Base-by-base conservation (phyloP, 495 filamentous ascomycete species). In the Penicillium antarcticum region DNA sequence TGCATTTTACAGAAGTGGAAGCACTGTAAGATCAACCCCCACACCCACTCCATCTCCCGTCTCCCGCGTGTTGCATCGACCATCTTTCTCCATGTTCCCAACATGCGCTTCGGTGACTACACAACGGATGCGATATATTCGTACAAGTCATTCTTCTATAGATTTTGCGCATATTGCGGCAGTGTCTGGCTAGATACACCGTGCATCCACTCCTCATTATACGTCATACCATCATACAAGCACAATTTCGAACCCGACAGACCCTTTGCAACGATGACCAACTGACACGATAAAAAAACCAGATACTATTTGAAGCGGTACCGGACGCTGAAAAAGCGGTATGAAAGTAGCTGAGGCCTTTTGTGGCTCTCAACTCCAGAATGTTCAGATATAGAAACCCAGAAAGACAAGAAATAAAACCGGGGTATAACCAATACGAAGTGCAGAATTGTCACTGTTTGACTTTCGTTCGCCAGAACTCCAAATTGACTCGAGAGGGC, bases 241-340 rank as follows among this genome's bases (percentile, higher is more conserved):
- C 48, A 42, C 57, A 50, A 33, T 52, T 38, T 47, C 52, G 36
- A 43, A 33, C 50, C 44, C 42, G 43, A 48, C 21, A 45, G 13
- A 34, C 36, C 24, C 10, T 45, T 53, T 42, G 13, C 46, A 19
- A 47, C 18, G 24, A 46, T 45, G 36, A 46, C 41, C 41, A 45
- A 29, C 51, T 57, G 43, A 62, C 42, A 51, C 36, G 33, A 42
- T 40, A 36, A 48, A 42, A 17, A 61, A 56, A 36, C 38, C 66
- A 97, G 92, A 65, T 96, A 97, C 71, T 94, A 92, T 74, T 73
- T 98, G 53, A 97, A 95, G 75, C 83, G 87, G 68, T 98, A 98
- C 75, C 84, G 94, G 56, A 82, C 89, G 40, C 77, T 98, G 57
- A 85, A 85, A 61, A 82, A 92, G 73, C 80, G 90, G 63, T 97